Conservation (phyloP, 2,329 filamentous ascomycete genomes). For the Trichoderma sp. region DNA sequence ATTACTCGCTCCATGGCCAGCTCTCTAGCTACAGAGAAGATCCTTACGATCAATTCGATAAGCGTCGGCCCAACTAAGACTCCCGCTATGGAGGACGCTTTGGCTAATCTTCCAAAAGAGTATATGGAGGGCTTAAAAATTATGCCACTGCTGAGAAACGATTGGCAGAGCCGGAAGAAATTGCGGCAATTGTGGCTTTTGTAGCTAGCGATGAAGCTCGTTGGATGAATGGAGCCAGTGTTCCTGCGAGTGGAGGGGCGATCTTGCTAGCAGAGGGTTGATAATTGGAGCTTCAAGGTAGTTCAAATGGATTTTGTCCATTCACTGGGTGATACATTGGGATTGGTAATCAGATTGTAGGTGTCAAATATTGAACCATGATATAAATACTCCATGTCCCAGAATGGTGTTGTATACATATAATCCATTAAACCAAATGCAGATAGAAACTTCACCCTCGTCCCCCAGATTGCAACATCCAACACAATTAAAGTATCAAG, state of each 20-base stretch:
- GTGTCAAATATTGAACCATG: background rate
- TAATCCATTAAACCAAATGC: background rate
- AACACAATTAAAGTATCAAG: no score
- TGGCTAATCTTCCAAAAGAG: background rate
- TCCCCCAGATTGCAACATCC: background rate
- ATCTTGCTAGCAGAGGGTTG: background rate
- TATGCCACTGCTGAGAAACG: constrained; percentile 11
- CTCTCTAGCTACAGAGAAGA: background rate
- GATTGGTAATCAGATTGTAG: background rate
- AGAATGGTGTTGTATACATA: background rate
- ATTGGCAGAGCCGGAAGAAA: constrained; percentile 8
- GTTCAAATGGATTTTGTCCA: background rate
- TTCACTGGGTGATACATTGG: background rate
- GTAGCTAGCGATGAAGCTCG: constrained; percentile 9
- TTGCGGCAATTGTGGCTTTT: background rate
- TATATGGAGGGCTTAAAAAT: background rate
- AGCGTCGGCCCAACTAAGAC: constrained; percentile 3
- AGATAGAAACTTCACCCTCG: background rate
- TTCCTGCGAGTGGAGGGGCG: constrained; percentile 2
- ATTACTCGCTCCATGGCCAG: constrained; percentile 4
- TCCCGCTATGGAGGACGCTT: constrained; percentile 1
- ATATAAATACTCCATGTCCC: background rate
- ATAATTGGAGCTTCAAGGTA: background rate
- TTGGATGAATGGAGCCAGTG: constrained; percentile 5
- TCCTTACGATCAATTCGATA: constrained; percentile 5